Evolutionary conservation across 179 eudicot species (phyloP), one percentile per base, ranked within the genome.

Genomic region (Heliamphora pulchella): DNA sequence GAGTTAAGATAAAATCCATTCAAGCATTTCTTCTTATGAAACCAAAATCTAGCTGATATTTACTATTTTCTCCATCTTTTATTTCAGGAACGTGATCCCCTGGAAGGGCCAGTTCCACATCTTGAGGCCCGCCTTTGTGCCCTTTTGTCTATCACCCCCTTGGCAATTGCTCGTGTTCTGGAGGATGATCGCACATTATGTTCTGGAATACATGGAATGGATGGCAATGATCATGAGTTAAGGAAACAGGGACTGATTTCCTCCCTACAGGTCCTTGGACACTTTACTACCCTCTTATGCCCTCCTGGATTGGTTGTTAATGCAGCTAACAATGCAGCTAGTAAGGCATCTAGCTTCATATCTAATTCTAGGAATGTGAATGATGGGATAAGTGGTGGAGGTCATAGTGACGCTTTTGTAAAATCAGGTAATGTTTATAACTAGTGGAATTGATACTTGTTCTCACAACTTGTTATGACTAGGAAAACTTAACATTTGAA

Each of bases 101-200:
- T 86, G 50, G 88, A 86, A 76, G 85, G 88, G 50, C 88, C 88
- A 58, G 74, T 86, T 59, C 88, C 86, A 22, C 88, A 84, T 82
- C 83, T 86, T 22, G 82, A 83, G 54, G 75, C 88, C 11, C 86
- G 86, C 18, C 80, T 86, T 57, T 81, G 86, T 76, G 72, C 84
- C 69, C 77, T 86, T 9, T 81, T 86, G 81, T 86, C 86, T 77
- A 84, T 79, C 67, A 77, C 78, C 48, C 82, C 88, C 81, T 75
- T 86, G 57, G 88, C 86, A 59, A 81, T 86, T 81, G 85, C 79
- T 84, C 66, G 63, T 79, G 79, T 86, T 48, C 63, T 83, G 22
- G 83, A 81, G 20, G 82, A 79, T 65, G 83, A 81, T 20, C 78
- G 68, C 14, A n/a, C 63, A 48, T 11, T 20, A 4, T 70, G 66